phyloP scores from a whole-genome alignment of 129 eudicot genomes.

The Kitagawia praeruptora region DNA sequence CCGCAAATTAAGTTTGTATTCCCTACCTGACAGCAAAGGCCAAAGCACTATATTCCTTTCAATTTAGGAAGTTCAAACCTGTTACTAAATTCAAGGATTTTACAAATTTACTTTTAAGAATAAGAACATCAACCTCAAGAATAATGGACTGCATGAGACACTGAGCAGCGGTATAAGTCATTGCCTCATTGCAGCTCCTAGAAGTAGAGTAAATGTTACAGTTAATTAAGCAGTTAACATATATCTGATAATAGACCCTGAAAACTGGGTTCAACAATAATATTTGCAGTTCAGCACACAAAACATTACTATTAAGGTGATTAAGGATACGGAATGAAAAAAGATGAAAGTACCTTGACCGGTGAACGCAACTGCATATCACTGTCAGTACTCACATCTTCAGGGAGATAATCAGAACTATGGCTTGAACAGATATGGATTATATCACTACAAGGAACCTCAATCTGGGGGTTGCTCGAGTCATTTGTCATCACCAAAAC shows the following conservation, averaged over 20 bases:
- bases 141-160: conserved; percentile 2
- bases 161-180: background rate
- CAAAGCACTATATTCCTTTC: background rate
- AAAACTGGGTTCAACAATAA: background rate
- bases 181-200: conserved; percentile 20
- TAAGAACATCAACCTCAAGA: conserved; percentile 5
- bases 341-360: conserved; percentile 44
- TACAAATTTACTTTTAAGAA: conserved; percentile 1
- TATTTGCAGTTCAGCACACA: conserved; percentile 2
- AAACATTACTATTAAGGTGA: background rate
- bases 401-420: conserved; percentile 14
- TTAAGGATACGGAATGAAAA: background rate
- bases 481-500: conserved; percentile 49
- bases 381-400: conserved; percentile 20
- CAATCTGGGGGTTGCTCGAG: conserved; percentile 37
- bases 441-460: conserved; percentile 51
- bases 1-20: background rate
- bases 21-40: background rate
- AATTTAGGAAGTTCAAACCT: background rate
- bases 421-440: conserved; percentile 30
- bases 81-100: background rate
- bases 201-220: conserved; percentile 8
- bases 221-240: background rate
- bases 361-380: conserved; percentile 15
- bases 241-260: background rate